Evolutionary conservation across 1,284 basidiomycete species (phyloP), one percentile per base, ranked within the genome.

Genomic region (Heterobasidion annosum): DNA sequence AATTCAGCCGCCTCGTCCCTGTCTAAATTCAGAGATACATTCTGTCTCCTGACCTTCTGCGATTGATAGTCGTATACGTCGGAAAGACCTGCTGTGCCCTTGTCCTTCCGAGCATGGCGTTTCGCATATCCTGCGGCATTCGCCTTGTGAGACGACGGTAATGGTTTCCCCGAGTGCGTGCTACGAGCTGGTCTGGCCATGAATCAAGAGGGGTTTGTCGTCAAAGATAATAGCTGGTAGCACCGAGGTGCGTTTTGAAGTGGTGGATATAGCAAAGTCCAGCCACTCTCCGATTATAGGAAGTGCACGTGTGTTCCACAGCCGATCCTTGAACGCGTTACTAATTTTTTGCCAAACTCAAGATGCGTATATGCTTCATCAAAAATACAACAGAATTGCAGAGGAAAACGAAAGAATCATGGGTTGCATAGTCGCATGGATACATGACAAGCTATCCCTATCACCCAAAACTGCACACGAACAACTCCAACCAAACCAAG

Each of bases 31-130:
- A 85, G 69, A 35, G 66, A 66, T 45, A 86, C 65, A 54, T 79
- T 79, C 1, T 76, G 72, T n/a, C 85, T 72, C 53, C 82, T 73
- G 10, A 74, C 71, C 60, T 78, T 78, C 45, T 78, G 75, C 10
- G 73, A 73, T 53, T 77, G 70, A 54, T 83, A 81, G 62, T 87
- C 84, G 64, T 86, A 87, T 2, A 87, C 74, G 60, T 87, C 82
- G 2, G 54, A 59, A 19, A 65, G 40, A 9, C 65, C 57, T n/a
- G 66, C 57, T 18, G 62, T 52, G n/a, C 25, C 19, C 62, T 74
- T 71, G 46, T 70, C 66, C 61, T 77, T 77, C 50, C 66, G 67
- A 19, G 73, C 71, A 44, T 75, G 74, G 51, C 80, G 76, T 65
- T 78, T 79, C 43, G 75, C 72, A 58, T 80, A 82, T 9, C 80